Base-by-base conservation (phyloP, 2,329 filamentous ascomycete species). In the Nakataea oryzae region DNA sequence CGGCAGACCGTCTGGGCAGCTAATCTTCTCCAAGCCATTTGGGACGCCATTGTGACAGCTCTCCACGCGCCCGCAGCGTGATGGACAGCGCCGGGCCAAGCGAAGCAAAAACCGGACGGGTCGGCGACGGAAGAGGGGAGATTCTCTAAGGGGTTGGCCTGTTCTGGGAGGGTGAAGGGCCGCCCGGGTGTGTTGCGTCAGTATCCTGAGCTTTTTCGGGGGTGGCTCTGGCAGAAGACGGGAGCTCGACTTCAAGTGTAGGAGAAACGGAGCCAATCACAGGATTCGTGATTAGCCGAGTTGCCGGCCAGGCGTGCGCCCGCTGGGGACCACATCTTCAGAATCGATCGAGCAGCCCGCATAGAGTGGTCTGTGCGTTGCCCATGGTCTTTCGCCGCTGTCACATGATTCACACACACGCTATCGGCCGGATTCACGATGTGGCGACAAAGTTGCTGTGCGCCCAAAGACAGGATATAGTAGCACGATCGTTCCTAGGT, bases 1-100 rank as follows among this genome's bases (percentile, higher is more conserved):
- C 55, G 60, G 58, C 57, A 62, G 54, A 60, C 61, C 62, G 69
- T 81, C 74, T 76, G 82, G 77, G 73, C 78, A 72, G 80, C 78
- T 71, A 86, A 75, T 74, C 82, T 82, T 75, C 84, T 83, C 80
- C 86, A 77, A 73, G 83, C 82, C 79, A 86, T 84, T 76, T 82
- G 83, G 74, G 84, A 84, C 75, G 85, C 83, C 78, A 82, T 86
- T 70, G 67, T 73, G 62, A 54, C 66, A 65, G 66, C 21, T 27
- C 26, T 54, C 9, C 54, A 47, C 32, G 47, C 58, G 47, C 41
- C 34, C 57, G 14, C 34, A 41, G 34, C 34, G 34, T 17, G 34
- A 21, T 41, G 34, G 14, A 21, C 34, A 41, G 34, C 13, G 34
- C 34, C 14, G 14, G 14, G 34, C 34, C 34, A 41, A 41, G 34